These are phyloP conservation scores for Samsoniella hepiali DNA, from an alignment of 2,329 filamentous ascomycete genomes.

Conservation along the genomic window DNA sequence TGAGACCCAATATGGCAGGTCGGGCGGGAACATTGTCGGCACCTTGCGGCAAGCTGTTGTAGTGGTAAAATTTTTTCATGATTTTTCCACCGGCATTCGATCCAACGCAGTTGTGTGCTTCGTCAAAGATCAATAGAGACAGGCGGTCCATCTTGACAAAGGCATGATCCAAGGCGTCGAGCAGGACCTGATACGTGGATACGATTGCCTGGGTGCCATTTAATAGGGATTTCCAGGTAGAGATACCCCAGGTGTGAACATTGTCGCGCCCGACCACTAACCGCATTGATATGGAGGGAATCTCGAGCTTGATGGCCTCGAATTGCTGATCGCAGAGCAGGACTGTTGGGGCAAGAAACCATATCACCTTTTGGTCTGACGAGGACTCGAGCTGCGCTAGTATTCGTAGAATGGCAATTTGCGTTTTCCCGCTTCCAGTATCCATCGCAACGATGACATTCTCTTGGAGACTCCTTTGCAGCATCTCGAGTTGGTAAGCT, in stretches of 20 bases:
- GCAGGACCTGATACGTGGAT: conserved; percentile 71
- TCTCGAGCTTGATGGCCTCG: conserved; percentile 55
- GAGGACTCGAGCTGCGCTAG: conserved; percentile 58
- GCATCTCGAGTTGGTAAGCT: conserved; percentile 74
- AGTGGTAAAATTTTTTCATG: conserved; percentile 70
- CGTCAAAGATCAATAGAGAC: conserved; percentile 75
- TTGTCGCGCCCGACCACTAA: conserved; percentile 66
- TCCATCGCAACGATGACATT: conserved; percentile 79
- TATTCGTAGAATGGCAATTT: conserved; percentile 68
- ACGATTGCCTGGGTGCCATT: conserved; percentile 67
- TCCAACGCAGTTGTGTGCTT: conserved; percentile 74
- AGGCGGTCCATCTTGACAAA: conserved; percentile 66
- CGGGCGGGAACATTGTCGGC: conserved; percentile 32
- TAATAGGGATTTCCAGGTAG: conserved; percentile 66
- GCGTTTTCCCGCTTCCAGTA: conserved; percentile 75
- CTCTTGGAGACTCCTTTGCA: conserved; percentile 61
- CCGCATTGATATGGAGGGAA: conserved; percentile 57
- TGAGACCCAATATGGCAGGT: conserved; percentile 73
- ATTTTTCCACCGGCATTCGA: conserved; percentile 65
- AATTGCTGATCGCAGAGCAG: conserved; percentile 65
- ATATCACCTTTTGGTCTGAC: conserved; percentile 57
- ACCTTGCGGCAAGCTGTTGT: conserved; percentile 31
- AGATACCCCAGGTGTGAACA: conserved; percentile 68
- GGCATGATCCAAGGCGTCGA: conserved; percentile 70
- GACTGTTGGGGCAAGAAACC: conserved; percentile 72